These are phyloP conservation scores for Coffea humblotiana DNA, from an alignment of 305 asterid genomes.

Conservation along the genomic window DNA sequence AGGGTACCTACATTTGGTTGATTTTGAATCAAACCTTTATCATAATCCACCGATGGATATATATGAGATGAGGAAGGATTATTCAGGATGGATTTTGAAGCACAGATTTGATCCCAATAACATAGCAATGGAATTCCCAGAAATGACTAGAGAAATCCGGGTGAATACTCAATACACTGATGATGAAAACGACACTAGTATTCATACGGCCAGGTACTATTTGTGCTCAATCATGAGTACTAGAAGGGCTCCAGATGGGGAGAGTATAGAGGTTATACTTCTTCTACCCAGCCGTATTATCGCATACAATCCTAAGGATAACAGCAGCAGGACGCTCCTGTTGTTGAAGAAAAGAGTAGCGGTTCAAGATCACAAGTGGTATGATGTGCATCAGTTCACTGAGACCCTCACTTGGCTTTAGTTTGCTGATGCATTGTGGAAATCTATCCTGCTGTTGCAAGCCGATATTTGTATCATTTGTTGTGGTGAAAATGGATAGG, in stretches of 20 bases:
- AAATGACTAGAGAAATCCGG: background rate
- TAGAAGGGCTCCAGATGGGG: background rate
- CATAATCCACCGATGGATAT: conserved; percentile 4
- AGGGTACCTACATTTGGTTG: conserved; percentile 3
- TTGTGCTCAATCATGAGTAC: conserved; percentile 1
- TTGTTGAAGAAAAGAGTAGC: background rate
- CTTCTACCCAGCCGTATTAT: background rate
- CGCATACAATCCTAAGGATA: conserved; percentile 5
- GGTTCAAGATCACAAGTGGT: conserved; percentile 6
- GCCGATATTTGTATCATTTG: background rate
- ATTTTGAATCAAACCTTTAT: conserved; percentile 2
- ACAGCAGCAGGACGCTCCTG: background rate
- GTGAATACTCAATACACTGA: background rate
- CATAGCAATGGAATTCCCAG: background rate
- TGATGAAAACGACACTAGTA: background rate
- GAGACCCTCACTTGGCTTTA: conserved; percentile 11
- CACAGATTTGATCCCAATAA: background rate
- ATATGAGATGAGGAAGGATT: conserved; percentile 2
- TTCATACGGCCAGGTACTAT: background rate
- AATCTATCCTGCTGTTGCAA: background rate
- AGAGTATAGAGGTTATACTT: background rate
- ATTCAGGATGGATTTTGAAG: conserved; percentile 14
- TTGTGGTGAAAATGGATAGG: background rate
- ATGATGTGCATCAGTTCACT: conserved; percentile 7
- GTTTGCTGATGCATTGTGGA: background rate